Evolutionary conservation across 306 rosid genomes (phyloP).

Genomic region (Arachis stenosperma): DNA sequence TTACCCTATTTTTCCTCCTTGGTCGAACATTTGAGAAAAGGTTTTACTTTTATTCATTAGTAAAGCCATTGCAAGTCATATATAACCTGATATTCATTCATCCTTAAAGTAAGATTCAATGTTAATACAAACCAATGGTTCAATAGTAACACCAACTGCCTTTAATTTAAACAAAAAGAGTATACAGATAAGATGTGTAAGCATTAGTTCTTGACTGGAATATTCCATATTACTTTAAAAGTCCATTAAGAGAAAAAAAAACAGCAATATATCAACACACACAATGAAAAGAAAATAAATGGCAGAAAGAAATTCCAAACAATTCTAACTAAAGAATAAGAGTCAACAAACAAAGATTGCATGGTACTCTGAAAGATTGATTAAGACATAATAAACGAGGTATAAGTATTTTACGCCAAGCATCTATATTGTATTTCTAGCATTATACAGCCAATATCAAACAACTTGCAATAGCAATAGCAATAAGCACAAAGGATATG

Average conservation of each 20-base stretch:
- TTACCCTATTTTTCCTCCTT: no score
- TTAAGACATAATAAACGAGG: conserved; percentile 11
- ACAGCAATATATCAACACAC: background rate
- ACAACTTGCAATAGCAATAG: conserved; percentile 17
- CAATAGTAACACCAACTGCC: conserved; percentile 11
- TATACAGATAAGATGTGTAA: conserved; percentile 18
- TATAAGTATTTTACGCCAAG: conserved; percentile 8
- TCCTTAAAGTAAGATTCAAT: no score
- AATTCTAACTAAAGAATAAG: no score
- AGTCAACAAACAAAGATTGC: conserved; percentile 16
- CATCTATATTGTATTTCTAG: conserved; percentile 16
- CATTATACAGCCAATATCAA: conserved; percentile 29
- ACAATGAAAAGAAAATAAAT: conserved; percentile 8
- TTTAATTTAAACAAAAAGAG: conserved; percentile 1
- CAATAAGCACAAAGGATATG: conserved; percentile 14
- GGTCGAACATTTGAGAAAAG: background rate
- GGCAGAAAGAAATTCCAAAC: background rate
- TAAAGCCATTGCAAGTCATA: background rate
- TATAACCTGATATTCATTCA: no score
- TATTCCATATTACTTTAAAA: conserved; percentile 24
- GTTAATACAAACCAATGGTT: conserved; percentile 5
- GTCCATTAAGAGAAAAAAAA: background rate
- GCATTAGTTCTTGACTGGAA: conserved; percentile 23
- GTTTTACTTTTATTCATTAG: conserved; percentile 7
- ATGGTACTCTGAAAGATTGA: conserved; percentile 20